Evolutionary conservation across 441 rosid species (phyloP), one percentile per base, ranked within the genome.

Genomic region (Pelargonium cotyledonis): DNA sequence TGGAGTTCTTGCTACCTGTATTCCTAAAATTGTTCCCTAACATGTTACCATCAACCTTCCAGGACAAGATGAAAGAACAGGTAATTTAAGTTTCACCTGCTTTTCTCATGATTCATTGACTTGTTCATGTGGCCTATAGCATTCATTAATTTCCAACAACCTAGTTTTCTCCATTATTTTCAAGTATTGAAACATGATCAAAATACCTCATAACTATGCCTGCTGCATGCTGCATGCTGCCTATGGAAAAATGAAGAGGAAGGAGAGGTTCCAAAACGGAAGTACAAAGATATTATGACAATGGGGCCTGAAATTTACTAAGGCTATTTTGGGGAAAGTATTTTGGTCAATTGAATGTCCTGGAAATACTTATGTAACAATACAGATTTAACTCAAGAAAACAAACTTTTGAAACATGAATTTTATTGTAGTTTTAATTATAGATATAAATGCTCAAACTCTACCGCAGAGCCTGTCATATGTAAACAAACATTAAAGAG

Each of bases 41-140:
- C 81, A 89, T 94, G 99, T 77, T 94, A 76, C 99, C 99, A 16
- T 94, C 99, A 64, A 94, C 97, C 35, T 94, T 94, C 80, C 97
- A 94, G 78, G 99, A 94, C 85, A 94, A 86, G 84, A 94, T 94
- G 99, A 91, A 86, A 85, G 95, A 94, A 80, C 88, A 94, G 99
- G 99, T 94, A 83, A 35, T 72, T 8, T 53, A 26, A 14, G 74
- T 55, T 51, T 62, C 68, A 49, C 67, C 41, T 62, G 29, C 18
- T 63, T 3, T 65, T 46, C 23, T 70, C 44, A 19, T 29, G 40
- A 38, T 71, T 38, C 67, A 68, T 49, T 15, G 70, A 16, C 14
- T 31, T 31, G 1, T 35, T 68, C 60, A 15, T 19, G 12, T 51
- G 58, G 6, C 58, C 8, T n/a, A 23, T 53, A 15, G 60, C 60